Conservation (phyloP, 2,329 filamentous ascomycete genomes). For the Xylaria digitata region DNA sequence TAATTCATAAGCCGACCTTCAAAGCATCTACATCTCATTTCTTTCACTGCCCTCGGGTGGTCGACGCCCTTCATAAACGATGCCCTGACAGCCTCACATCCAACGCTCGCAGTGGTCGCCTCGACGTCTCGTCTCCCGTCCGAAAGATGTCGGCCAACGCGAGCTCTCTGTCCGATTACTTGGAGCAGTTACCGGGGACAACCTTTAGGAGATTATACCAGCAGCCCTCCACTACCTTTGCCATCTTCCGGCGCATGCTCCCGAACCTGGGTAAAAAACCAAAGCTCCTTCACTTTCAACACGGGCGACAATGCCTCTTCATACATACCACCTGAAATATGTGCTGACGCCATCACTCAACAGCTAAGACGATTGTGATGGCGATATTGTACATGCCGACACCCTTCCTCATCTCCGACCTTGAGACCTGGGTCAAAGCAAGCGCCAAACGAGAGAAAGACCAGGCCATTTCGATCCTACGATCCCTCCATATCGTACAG, state of each 20-base stretch:
- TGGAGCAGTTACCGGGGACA: slow-evolving; percentile 89
- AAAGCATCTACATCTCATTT: neutral
- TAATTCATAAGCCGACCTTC: neutral
- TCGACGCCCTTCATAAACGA: slow-evolving; percentile 14
- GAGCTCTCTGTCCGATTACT: slow-evolving; percentile 80
- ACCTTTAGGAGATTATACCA: slow-evolving; percentile 94
- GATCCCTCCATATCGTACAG: slow-evolving; percentile 88
- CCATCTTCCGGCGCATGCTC: slow-evolving; percentile 97
- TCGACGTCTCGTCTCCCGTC: slow-evolving; percentile 28
- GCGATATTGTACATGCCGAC: slow-evolving; percentile 89
- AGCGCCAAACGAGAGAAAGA: slow-evolving; percentile 77
- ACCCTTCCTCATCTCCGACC: slow-evolving; percentile 80
- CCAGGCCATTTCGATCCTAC: slow-evolving; percentile 82
- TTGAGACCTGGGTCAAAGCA: slow-evolving; percentile 87
- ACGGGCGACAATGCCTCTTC: neutral
- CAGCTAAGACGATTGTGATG: slow-evolving; percentile 96
- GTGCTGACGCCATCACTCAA: slow-evolving; percentile 21
- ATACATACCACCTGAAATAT: neutral
- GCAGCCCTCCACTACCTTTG: slow-evolving; percentile 93
- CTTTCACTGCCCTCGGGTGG: slow-evolving; percentile 6
- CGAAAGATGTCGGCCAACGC: slow-evolving; percentile 47
- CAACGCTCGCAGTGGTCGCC: slow-evolving; percentile 27
- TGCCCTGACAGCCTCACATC: slow-evolving; percentile 31
- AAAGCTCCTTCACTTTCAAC: slow-evolving; percentile 37
- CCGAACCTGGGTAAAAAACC: slow-evolving; percentile 79